A percentile compares a stretch with the other conserved stretches of the same genome.
These are phyloP conservation scores for Smittium mucronatum DNA, from an alignment of 371 early-diverging fungal genomes.

Conservation along the genomic window DNA sequence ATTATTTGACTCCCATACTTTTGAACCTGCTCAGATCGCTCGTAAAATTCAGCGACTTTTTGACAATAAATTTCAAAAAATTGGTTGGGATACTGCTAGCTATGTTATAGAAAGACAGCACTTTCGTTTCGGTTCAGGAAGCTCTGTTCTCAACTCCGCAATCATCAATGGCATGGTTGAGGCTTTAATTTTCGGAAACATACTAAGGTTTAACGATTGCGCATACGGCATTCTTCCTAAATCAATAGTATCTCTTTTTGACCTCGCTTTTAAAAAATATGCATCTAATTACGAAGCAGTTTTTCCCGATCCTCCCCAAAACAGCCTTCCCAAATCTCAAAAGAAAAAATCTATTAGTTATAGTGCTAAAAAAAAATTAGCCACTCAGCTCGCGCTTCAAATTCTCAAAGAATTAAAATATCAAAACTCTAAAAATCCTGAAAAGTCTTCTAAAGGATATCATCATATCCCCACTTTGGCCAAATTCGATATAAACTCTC, in stretches of 20 bases:
- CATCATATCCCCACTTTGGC: no score
- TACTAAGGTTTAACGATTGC: conserved; percentile 18
- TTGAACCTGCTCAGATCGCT: conserved; percentile 30
- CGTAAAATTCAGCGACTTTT: conserved; percentile 22
- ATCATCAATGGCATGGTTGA: conserved; percentile 33
- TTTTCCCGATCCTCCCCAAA: not conserved
- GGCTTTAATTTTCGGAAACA: conserved; percentile 26
- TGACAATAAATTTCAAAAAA: conserved; percentile 15
- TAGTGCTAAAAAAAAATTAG: not conserved
- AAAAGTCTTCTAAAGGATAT: not conserved
- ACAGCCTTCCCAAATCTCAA: not conserved
- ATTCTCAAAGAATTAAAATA: not conserved
- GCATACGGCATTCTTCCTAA: not conserved
- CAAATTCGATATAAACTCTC: not conserved
- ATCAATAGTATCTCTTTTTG: not conserved
- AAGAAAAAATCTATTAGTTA: not conserved
- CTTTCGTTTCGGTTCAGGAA: conserved; percentile 29
- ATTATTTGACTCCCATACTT: conserved; percentile 21
- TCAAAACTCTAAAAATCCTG: not conserved
- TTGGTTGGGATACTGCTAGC: conserved; percentile 13
- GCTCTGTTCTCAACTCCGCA: conserved; percentile 29
- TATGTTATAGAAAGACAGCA: conserved; percentile 32
- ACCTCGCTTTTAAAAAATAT: not conserved
- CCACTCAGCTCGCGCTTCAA: not conserved
- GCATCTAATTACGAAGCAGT: no score